Percentiles rank a stretch among this genome's conserved stretches.
phyloP scores from a whole-genome alignment of 2,329 filamentous ascomycete genomes.

The Neopestalotiopsis sp. region DNA sequence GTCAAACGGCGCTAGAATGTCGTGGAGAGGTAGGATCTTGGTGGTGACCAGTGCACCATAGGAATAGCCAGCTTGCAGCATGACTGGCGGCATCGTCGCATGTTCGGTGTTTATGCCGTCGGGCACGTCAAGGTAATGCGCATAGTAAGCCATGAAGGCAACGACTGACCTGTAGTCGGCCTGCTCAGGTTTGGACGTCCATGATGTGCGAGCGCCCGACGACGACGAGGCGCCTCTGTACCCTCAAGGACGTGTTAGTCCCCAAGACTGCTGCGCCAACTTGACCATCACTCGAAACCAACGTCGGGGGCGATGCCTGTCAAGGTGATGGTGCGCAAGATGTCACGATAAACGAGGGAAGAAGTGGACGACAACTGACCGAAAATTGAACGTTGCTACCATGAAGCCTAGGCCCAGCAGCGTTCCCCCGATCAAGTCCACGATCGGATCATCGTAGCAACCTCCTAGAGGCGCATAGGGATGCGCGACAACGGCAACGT shows the following conservation, averaged over 20 bases:
- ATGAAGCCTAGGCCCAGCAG: slow-evolving; percentile 75
- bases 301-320: not conserved
- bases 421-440: slow-evolving; percentile 68
- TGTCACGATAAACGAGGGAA: not conserved
- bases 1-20: slow-evolving; percentile 66
- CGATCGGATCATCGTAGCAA: slow-evolving; percentile 80
- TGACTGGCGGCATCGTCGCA: slow-evolving; percentile 34
- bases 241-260: slow-evolving; percentile 12
- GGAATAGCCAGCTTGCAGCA: slow-evolving; percentile 82
- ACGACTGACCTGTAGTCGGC: slow-evolving; percentile 83
- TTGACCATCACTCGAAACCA: not conserved
- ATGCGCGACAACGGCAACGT: slow-evolving; percentile 73
- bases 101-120: slow-evolving; percentile 8
- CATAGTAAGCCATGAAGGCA: slow-evolving; percentile 80
- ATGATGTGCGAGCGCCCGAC: slow-evolving; percentile 81
- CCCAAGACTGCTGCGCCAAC: not conserved
- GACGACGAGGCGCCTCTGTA: slow-evolving; percentile 74
- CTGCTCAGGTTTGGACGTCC: slow-evolving; percentile 82
- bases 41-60: slow-evolving; percentile 86
- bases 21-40: slow-evolving; percentile 68
- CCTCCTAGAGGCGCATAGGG: slow-evolving; percentile 91
- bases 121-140: slow-evolving; percentile 61
- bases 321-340: not conserved
- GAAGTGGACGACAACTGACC: slow-evolving; percentile 54
- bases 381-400: slow-evolving; percentile 90